Evolutionary conservation across 2,329 filamentous ascomycete species (phyloP).

Genomic region (Alternaria triticimaculans): DNA sequence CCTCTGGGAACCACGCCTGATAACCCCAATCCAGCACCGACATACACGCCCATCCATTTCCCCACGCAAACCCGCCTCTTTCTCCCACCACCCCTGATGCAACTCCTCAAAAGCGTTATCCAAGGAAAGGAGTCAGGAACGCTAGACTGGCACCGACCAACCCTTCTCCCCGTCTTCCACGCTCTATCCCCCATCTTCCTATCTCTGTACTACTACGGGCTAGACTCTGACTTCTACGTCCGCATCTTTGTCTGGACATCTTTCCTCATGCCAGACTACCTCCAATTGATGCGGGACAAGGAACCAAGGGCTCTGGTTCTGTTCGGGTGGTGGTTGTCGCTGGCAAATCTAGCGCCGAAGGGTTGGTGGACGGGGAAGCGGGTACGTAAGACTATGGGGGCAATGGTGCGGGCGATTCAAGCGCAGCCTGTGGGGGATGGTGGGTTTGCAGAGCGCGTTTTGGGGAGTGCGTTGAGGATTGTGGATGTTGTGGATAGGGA

Average conservation of each 20-base stretch:
- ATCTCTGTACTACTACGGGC: slow-evolving; percentile 41
- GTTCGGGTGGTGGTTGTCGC: slow-evolving; percentile 39
- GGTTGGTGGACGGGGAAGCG: slow-evolving; percentile 31
- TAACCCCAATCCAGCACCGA: slow-evolving; percentile 36
- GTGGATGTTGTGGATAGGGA: slow-evolving; percentile 13
- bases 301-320: slow-evolving; percentile 39
- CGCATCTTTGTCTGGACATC: slow-evolving; percentile 39
- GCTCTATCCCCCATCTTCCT: slow-evolving; percentile 42
- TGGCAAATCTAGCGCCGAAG: slow-evolving; percentile 31
- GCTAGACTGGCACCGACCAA: slow-evolving; percentile 28
- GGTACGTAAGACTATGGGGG: slow-evolving; percentile 25
- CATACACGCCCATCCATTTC: slow-evolving; percentile 19
- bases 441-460: slow-evolving; percentile 15
- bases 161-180: slow-evolving; percentile 36
- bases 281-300: slow-evolving; percentile 25
- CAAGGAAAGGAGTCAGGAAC: slow-evolving; percentile 16
- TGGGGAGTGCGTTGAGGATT: slow-evolving; percentile 31
- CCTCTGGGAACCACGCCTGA: slow-evolving; percentile 26
- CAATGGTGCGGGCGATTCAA: slow-evolving; percentile 27
- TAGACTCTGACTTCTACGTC: slow-evolving; percentile 37
- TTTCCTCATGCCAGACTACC: slow-evolving; percentile 39
- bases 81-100: slow-evolving; percentile 36
- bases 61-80: slow-evolving; percentile 27
- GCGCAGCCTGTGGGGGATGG: slow-evolving; percentile 11
- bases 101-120: slow-evolving; percentile 25